Percentiles rank a stretch among this genome's conserved stretches.
Evolutionary conservation across 257 asterid species (phyloP).

Genomic region (Jaltomata sinuosa): DNA sequence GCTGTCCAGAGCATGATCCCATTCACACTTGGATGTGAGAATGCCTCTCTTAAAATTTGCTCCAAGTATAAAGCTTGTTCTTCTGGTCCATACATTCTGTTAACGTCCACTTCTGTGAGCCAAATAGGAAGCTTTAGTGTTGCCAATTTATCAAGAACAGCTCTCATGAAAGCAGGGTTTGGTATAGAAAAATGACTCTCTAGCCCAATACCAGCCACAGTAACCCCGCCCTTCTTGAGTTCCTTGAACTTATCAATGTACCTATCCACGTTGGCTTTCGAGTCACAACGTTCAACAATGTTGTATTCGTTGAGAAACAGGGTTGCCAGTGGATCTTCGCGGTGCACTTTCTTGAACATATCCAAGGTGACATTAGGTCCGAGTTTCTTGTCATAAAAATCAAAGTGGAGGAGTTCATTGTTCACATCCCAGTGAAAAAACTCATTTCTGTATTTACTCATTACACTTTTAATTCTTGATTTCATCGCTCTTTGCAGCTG

Average conservation of each 20-base stretch:
- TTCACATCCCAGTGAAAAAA: slow-evolving; percentile 75
- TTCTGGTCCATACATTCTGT: slow-evolving; percentile 13
- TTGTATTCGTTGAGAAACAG: slow-evolving; percentile 56
- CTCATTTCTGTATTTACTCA: slow-evolving; percentile 38
- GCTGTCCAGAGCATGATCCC: background rate
- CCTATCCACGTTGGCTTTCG: slow-evolving; percentile 30
- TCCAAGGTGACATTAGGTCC: slow-evolving; percentile 42
- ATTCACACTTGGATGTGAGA: background rate
- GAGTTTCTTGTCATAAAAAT: slow-evolving; percentile 44
- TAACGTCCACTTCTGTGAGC: slow-evolving; percentile 57
- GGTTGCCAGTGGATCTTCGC: slow-evolving; percentile 43
- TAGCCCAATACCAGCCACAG: slow-evolving; percentile 50
- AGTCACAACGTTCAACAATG: slow-evolving; percentile 46
- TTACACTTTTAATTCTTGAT: slow-evolving; percentile 36
- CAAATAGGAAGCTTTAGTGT: slow-evolving; percentile 43
- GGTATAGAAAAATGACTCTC: slow-evolving; percentile 42
- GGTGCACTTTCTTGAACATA: slow-evolving; percentile 29
- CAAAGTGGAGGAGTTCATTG: slow-evolving; percentile 59
- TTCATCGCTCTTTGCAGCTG: slow-evolving; percentile 29
- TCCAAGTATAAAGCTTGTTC: slow-evolving; percentile 5
- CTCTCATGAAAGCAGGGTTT: slow-evolving; percentile 45
- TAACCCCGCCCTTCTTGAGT: slow-evolving; percentile 22
- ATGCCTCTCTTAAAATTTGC: background rate
- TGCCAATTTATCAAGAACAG: slow-evolving; percentile 40
- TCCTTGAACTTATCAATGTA: slow-evolving; percentile 29